phyloP scores from a whole-genome alignment of 768 basidiomycete species.

The Coprinopsis marcescibilis region DNA sequence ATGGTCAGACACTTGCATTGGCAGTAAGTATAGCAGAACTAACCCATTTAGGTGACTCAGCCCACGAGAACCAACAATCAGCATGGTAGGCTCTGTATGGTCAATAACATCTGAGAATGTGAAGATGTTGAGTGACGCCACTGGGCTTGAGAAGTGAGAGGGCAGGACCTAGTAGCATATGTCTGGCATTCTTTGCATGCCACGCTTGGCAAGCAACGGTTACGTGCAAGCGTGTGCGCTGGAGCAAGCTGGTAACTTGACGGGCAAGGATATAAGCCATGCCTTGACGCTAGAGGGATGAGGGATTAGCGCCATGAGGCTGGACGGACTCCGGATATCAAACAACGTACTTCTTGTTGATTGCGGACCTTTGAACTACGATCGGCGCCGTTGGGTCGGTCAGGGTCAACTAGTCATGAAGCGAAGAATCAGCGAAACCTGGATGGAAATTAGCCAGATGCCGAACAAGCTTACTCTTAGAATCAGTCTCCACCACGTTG shows the following conservation, averaged over 20 bases:
- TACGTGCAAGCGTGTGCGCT: conserved; percentile 86
- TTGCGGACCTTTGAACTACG: conserved; percentile 73
- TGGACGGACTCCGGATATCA: background rate
- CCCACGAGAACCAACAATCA: conserved; percentile 94
- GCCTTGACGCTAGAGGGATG: conserved; percentile 67
- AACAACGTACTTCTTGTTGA: conserved; percentile 77
- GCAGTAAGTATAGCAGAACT: conserved; percentile 16
- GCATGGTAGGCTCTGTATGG: conserved; percentile 80
- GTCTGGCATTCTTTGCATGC: conserved; percentile 92
- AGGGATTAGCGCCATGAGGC: conserved; percentile 4
- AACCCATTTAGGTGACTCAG: conserved; percentile 84
- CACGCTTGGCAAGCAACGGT: conserved; percentile 89
- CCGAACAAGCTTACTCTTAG: conserved; percentile 54
- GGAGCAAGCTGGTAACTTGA: conserved; percentile 83
- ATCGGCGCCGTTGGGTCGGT: conserved; percentile 66
- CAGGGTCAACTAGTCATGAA: conserved; percentile 50
- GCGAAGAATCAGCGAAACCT: conserved; percentile 2
- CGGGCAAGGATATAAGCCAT: conserved; percentile 83
- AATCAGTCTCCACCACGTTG: conserved; percentile 88
- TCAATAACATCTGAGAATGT: conserved; percentile 68
- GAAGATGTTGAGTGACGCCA: background rate
- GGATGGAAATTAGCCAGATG: conserved; percentile 1
- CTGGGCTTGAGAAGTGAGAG: background rate
- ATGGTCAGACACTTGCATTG: background rate
- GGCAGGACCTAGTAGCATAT: conserved; percentile 72